Evolutionary conservation across 116 monocot genomes (phyloP), one percentile per base, ranked within the genome.

Genomic region (Papilionanthe hybrid): DNA sequence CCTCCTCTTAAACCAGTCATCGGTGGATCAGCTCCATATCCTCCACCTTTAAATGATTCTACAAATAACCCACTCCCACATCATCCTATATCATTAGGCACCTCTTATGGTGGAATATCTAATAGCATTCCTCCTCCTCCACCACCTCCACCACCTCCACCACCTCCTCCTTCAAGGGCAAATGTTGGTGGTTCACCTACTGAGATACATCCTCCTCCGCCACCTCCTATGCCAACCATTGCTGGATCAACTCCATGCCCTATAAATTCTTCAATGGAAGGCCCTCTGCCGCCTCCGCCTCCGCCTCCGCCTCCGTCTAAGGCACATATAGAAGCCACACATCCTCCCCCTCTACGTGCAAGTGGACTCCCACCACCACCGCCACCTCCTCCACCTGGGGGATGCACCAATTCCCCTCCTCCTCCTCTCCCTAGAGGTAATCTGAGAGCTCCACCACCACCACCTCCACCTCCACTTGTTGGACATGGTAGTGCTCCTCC

Each of bases 401-500:
- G 25, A 66, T 7, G 15, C 9, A 13, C n/a, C 18, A 57, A 42
- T 63, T 42, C 67, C 27, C 68, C 79, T 17, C 79, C 67, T 1
- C 79, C 67, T 0, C 79, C 79, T 32, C 79, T 45, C 19, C 66
- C 67, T 48, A 37, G 37, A 37, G 37, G 37, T 37, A 37, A 37
- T 37, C 37, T 37, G 0, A 37, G 37, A 37, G 37, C 67, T 0
- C 79, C 79, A 17, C 79, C 67, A 6, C 66, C 67, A 27, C 79
- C 79, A 18, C 79, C 76, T 5, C 79, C 44, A 1, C 80, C 80
- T 0, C 83, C 86, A 12, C 81, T 3, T 37, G 37, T 37, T 37
- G 37, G 37, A 37, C 37, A 3, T 37, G 0, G 37, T 37, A 37
- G 37, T 37, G 37, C 37, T 37, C 37, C 37, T 37, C 1, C 37